Evolutionary conservation across 495 filamentous ascomycete genomes (phyloP), one percentile per base, ranked within the genome.

Genomic region (Evansstolkia leycettana): DNA sequence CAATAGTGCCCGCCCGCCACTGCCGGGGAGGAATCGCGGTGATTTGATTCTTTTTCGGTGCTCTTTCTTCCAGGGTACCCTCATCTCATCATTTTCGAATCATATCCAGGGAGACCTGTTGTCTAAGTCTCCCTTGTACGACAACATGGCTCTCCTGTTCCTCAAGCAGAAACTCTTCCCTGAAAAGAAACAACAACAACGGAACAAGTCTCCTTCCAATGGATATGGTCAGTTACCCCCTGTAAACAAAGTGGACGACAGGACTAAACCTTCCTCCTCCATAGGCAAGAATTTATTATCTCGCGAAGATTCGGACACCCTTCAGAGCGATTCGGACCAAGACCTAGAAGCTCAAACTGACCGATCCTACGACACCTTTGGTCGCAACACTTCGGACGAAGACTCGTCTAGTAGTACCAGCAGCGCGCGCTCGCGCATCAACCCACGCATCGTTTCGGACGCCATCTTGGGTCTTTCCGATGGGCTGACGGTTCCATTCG

Each of bases 381-480:
- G 51, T 18, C 51, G 52, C 5, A 7, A 24, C 17, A 16, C 18
- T 16, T 45, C 50, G 3, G 39, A 46, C 13, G 50, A 51, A 11
- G 56, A 52, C 27, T 48, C 7, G 7, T 7, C 15, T 19, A 42
- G 19, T 16, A 59, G 47, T 36, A 46, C 39, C 34, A 47, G 40
- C 44, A 56, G 52, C 31, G 40, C 50, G 0, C 61, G 63, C 11
- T 52, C 52, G 14, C 55, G 61, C 25, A 60, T 69, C 34, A 57
- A 69, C 46, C 58, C 69, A 5, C 55, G 69, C n/a, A 65, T 73
- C 26, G 55, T 75, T 14, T 72, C 70, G 0, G 69, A 73, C 50
- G 70, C 72, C 8, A 74, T 70, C 16, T 66, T 75, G 35, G 78
- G 71, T 11, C 55, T 72, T n/a, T 71, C 71, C 1, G 71, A 75